phyloP scores from a whole-genome alignment of 768 basidiomycete genomes.

The Suillus bovinus region DNA sequence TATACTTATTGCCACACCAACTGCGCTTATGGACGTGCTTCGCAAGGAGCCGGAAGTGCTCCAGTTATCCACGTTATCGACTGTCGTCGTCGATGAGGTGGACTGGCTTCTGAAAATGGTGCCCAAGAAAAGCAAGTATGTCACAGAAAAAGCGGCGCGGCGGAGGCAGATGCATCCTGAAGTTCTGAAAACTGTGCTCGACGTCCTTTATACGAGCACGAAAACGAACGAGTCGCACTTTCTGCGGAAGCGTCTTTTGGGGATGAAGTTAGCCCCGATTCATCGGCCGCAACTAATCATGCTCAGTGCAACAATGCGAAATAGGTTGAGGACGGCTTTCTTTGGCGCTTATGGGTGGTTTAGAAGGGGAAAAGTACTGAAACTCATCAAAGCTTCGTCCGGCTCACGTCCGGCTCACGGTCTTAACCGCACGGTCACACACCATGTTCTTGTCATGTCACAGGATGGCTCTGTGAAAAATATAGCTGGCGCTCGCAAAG shows the following conservation, averaged over 20 bases:
- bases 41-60: constrained; percentile 44
- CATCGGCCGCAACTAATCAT: constrained; percentile 60
- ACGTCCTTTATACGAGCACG: constrained; percentile 50
- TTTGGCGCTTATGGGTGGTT: constrained; percentile 63
- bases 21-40: constrained; percentile 61
- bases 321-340: constrained; percentile 40
- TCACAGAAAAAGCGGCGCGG: constrained; percentile 38
- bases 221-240: constrained; percentile 12
- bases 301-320: constrained; percentile 70
- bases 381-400: constrained; percentile 27
- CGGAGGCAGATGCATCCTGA: constrained; percentile 56
- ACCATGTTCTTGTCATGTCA: constrained; percentile 65
- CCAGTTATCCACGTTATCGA: constrained; percentile 47
- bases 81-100: constrained; percentile 73
- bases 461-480: constrained; percentile 54
- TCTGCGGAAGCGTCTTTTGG: constrained; percentile 12
- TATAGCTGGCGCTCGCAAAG: constrained; percentile 45
- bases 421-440: constrained; percentile 33
- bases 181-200: constrained; percentile 58
- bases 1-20: constrained; percentile 72
- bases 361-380: constrained; percentile 39
- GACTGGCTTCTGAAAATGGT: constrained; percentile 67
- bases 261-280: constrained; percentile 10
- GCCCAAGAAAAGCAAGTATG: constrained; percentile 43
- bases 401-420: constrained; percentile 28